Percentiles rank a stretch among this genome's conserved stretches.
These are phyloP conservation scores for Ustilago curta DNA, from an alignment of 1,284 basidiomycete species.

Conservation along the genomic window DNA sequence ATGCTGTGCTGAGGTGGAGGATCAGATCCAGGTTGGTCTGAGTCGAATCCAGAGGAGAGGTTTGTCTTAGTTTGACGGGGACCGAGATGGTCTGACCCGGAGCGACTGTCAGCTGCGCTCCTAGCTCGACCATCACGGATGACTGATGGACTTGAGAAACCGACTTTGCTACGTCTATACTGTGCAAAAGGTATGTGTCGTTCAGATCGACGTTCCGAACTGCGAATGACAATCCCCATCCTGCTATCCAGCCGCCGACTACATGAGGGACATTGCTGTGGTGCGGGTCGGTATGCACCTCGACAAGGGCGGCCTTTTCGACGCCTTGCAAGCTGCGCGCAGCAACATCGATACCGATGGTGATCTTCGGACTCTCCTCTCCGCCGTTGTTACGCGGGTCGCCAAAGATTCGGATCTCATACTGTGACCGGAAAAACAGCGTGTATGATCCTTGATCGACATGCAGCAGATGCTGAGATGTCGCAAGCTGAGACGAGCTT, in stretches of 20 bases:
- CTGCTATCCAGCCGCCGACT: constrained; percentile 47
- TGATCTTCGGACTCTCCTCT: constrained; percentile 29
- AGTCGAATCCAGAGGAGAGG: background rate
- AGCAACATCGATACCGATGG: constrained; percentile 37
- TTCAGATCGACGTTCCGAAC: constrained; percentile 25
- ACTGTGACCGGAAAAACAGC: constrained; percentile 40
- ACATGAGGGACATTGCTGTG: constrained; percentile 47
- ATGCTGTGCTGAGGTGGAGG: background rate
- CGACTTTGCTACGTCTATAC: background rate
- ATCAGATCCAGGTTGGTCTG: background rate
- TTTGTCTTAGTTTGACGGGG: constrained; percentile 17
- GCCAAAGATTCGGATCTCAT: constrained; percentile 56
- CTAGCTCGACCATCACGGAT: constrained; percentile 5
- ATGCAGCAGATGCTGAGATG: constrained; percentile 37
- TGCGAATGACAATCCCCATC: constrained; percentile 35
- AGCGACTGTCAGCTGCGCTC: background rate
- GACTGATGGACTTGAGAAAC: background rate
- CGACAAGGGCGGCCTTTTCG: background rate
- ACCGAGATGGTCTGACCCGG: constrained; percentile 16
- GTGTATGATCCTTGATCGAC: constrained; percentile 35
- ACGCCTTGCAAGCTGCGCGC: constrained; percentile 8
- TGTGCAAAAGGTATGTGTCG: constrained; percentile 3
- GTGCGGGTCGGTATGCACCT: constrained; percentile 24
- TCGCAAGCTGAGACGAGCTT: background rate
- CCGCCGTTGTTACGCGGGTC: constrained; percentile 28